Evolutionary conservation across 1,284 basidiomycete genomes (phyloP), one percentile per base, ranked within the genome.

Genomic region (Sporisorium iseilematis-ciliati): DNA sequence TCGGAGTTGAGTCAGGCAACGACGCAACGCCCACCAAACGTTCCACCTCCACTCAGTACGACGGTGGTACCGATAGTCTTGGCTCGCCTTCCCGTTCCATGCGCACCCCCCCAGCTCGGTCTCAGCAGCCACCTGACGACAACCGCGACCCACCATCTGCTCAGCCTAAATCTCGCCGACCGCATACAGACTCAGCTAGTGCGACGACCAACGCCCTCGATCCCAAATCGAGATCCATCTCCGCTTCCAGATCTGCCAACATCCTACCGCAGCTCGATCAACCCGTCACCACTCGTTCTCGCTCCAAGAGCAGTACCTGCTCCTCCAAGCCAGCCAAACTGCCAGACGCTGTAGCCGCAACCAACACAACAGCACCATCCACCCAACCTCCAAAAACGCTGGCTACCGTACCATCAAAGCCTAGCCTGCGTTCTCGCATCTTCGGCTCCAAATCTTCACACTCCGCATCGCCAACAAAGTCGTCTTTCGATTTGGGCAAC

Each of bases 391-490:
- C 58, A 8, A 54, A 57, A 31, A 14, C 50, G 14, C 53, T 48
- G 18, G n/a, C 58, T 0, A 7, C 57, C 6, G 54, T 40, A 10
- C 41, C 67, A 2, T 54, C 74, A 20, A 77, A 73, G 33, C 50
- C 51, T 33, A 69, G 75, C 56, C 63, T 77, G 7, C 62, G 70
- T 21, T 57, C 65, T 2, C 57, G 75, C 46, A 60, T 77, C 29
- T 77, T 77, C 23, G 75, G 75, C n/a, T 23, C 57, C 40, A 77
- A 68, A 38, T 26, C 46, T 11, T n/a, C 43, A 25, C 67, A 68
- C 26, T 40, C 16, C 12, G 59, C 57, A 12, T 59, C 67, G 38
- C 49, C 56, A 7, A 56, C 67, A 10, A 26, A 60, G 0, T 59
- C 67, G 11, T 57, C 67, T 14, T 29, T 57, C 16, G 64, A 64